Percentiles rank a stretch among this genome's conserved stretches.
Conservation (phyloP, 208 protist genomes). For the Giardia muris region DNA sequence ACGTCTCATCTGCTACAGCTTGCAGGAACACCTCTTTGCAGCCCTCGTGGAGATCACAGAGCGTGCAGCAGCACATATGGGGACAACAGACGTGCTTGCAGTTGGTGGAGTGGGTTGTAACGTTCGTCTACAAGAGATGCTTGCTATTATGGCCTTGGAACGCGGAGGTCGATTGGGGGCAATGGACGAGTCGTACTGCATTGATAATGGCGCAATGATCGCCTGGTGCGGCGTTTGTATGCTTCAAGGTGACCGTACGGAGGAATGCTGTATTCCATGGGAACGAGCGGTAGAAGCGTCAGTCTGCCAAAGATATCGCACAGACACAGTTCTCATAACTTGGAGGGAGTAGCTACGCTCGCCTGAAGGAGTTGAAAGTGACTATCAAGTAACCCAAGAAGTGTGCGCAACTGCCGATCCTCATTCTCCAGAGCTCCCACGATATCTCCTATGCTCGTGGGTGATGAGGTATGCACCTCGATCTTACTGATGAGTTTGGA, state of each 20-base stretch:
- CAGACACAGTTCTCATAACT: conserved; percentile 72
- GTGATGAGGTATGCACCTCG: neutral
- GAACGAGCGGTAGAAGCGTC: conserved; percentile 43
- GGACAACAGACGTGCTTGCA: conserved; percentile 76
- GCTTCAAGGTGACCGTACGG: conserved; percentile 49
- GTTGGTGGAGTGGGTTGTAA: conserved; percentile 94
- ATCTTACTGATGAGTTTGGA: neutral
- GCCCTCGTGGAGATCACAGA: conserved; percentile 97
- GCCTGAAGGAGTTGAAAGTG: too few species aligned
- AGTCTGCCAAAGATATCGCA: conserved; percentile 62
- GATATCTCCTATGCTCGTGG: neutral
- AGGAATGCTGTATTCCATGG: neutral
- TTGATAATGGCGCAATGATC: conserved; percentile 99
- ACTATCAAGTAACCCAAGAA: too few species aligned
- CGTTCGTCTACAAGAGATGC: conserved; percentile 45
- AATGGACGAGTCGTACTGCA: conserved; percentile 91
- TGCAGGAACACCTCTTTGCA: conserved; percentile 93
- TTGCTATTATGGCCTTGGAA: conserved; percentile 40
- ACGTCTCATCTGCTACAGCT: conserved; percentile 86
- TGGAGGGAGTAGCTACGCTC: too few species aligned
- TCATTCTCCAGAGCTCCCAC: neutral
- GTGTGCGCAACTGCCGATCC: neutral
- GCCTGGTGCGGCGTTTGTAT: conserved; percentile 78
- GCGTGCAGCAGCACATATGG: conserved; percentile 86
- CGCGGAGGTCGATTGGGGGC: conserved; percentile 42